Percentiles rank a stretch among this genome's conserved stretches.
Evolutionary conservation across 176 grass and related monocot species (phyloP).

Genomic region (Tuctoria greenei): DNA sequence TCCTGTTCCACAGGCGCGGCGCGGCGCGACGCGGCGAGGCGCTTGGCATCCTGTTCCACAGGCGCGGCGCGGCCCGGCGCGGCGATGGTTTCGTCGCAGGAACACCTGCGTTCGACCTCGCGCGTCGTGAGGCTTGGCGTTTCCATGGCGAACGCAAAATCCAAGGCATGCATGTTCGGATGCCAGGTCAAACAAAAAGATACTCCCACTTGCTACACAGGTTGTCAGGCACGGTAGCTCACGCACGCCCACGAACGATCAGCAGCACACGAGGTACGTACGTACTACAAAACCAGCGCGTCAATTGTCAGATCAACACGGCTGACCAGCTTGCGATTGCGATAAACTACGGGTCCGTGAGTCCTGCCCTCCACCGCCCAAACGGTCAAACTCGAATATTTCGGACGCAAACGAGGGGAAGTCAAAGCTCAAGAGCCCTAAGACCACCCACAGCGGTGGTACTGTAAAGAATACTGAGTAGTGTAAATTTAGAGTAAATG

Average conservation of each 20-base stretch:
- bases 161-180: background rate
- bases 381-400: background rate
- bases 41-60: background rate
- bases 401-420: background rate
- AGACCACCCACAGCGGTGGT: no score
- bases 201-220: background rate
- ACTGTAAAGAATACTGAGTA: no score
- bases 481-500: no score
- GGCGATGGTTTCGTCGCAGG: no score
- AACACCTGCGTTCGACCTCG: no score
- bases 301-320: background rate
- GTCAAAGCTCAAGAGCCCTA: constrained; percentile 11
- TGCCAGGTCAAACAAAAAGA: background rate
- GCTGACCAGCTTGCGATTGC: background rate
- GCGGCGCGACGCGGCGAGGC: background rate
- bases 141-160: no score
- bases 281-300: background rate
- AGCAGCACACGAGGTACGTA: background rate
- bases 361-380: no score
- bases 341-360: background rate
- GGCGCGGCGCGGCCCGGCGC: background rate
- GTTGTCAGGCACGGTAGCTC: background rate
- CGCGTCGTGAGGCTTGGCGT: background rate
- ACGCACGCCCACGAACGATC: background rate
- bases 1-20: background rate